Percentiles rank a stretch among this genome's conserved stretches.
These are phyloP conservation scores for Termitomyces sp. DNA, from an alignment of 768 basidiomycete species.

Conservation along the genomic window DNA sequence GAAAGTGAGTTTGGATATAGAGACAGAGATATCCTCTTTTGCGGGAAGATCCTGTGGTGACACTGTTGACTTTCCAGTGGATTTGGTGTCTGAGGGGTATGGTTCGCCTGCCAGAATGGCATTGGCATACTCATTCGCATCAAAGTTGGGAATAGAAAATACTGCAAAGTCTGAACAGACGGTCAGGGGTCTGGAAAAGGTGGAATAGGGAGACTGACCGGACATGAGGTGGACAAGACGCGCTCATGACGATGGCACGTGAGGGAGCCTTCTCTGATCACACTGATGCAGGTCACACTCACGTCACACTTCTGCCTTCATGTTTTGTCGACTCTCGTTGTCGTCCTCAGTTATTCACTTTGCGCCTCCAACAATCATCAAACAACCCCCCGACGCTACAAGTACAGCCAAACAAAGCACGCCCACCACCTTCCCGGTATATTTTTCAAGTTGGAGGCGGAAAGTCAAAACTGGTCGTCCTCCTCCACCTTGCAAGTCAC, in stretches of 20 bases:
- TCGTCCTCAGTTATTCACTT: too few relatives aligned
- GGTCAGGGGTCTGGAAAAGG: background rate
- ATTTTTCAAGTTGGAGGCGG: too few relatives aligned
- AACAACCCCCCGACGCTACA: too few relatives aligned
- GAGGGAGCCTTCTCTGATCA: background rate
- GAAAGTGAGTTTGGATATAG: conserved; percentile 82
- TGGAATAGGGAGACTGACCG: conserved; percentile 4
- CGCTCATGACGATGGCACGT: conserved; percentile 8
- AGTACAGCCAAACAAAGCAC: too few relatives aligned
- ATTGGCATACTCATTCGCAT: conserved; percentile 89
- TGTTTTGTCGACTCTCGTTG: too few relatives aligned
- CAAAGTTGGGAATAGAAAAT: conserved; percentile 74
- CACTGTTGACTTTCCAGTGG: conserved; percentile 25
- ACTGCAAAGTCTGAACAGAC: conserved; percentile 59
- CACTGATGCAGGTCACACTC: too few relatives aligned
- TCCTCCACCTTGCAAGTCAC: too few relatives aligned
- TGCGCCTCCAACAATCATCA: too few relatives aligned
- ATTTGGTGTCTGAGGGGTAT: conserved; percentile 48
- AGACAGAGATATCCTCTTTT: conserved; percentile 86
- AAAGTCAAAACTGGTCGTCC: too few relatives aligned
- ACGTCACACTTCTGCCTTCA: background rate
- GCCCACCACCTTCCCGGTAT: too few relatives aligned
- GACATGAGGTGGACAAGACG: conserved; percentile 10
- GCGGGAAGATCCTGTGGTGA: conserved; percentile 48
- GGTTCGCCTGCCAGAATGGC: conserved; percentile 81